These are phyloP conservation scores for Conringia planisiliqua DNA, from an alignment of 345 rosid species.

Conservation along the genomic window DNA sequence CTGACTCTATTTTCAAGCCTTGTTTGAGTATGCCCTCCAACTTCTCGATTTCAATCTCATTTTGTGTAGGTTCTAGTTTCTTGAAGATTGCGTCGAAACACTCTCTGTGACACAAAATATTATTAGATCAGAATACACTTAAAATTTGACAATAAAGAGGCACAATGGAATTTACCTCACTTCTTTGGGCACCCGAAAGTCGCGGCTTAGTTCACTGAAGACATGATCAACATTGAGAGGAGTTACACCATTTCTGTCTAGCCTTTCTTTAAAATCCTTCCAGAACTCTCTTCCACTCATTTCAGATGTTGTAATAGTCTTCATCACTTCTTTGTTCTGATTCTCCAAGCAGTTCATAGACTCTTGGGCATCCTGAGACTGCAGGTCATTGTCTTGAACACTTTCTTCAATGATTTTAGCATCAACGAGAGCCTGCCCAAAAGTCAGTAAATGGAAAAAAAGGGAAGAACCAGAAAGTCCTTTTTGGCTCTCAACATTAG, in stretches of 20 bases:
- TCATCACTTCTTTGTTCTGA: conserved; percentile 46
- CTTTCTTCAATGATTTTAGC: conserved; percentile 47
- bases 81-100: conserved; percentile 38
- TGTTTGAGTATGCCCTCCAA: conserved; percentile 27
- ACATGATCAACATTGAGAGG: background rate
- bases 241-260: conserved; percentile 24
- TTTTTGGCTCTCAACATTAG: background rate
- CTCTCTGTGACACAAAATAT: conserved; percentile 30
- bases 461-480: background rate
- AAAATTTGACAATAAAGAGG: background rate
- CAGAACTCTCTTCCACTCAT: conserved; percentile 33
- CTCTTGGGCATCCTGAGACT: conserved; percentile 36
- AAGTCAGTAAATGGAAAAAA: too few species aligned
- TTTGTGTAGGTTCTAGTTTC: conserved; percentile 36
- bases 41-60: conserved; percentile 38
- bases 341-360: conserved; percentile 36
- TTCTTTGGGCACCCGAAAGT: conserved; percentile 30
- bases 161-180: conserved; percentile 37
- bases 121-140: background rate
- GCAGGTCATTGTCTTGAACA: conserved; percentile 21
- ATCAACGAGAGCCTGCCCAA: conserved; percentile 40
- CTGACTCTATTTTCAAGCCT: conserved; percentile 22
- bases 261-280: conserved; percentile 41
- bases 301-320: conserved; percentile 40
- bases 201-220: conserved; percentile 30